These are phyloP conservation scores for Cytospora chrysosperma DNA, from an alignment of 2,329 filamentous ascomycete genomes.

Conservation along the genomic window DNA sequence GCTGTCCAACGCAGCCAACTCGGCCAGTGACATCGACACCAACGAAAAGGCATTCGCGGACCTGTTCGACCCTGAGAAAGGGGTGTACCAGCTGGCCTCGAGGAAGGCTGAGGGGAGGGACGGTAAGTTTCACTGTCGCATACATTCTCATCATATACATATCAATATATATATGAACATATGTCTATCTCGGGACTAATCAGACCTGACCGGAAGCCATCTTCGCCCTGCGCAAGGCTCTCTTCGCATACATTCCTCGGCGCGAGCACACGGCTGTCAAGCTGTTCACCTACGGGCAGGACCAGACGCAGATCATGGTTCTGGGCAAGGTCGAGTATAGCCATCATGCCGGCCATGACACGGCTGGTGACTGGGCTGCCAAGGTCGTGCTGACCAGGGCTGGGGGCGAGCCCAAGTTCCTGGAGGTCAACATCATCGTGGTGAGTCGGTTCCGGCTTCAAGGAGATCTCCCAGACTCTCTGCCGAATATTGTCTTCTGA, in stretches of 20 bases:
- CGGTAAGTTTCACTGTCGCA: neutral
- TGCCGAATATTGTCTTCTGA: neutral
- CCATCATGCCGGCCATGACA: neutral
- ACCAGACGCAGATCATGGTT: conserved; percentile 2
- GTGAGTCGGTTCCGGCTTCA: neutral
- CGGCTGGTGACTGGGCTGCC: neutral
- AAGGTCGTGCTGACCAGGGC: neutral
- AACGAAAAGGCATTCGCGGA: neutral
- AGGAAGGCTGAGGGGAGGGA: neutral
- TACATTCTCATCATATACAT: neutral
- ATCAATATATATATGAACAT: neutral
- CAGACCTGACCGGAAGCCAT: neutral
- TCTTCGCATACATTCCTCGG: neutral
- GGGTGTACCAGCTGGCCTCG: neutral
- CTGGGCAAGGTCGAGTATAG: neutral
- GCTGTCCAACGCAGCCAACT: neutral
- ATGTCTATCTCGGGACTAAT: neutral
- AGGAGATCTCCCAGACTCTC: neutral
- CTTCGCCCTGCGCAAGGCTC: neutral
- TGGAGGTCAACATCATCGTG: neutral
- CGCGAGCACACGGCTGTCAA: neutral
- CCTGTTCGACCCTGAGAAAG: neutral
- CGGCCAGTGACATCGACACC: neutral
- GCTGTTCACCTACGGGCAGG: neutral
- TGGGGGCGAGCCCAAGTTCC: neutral